phyloP scores from a whole-genome alignment of 2,329 filamentous ascomycete species.

The Hypoxylon rubiginosum region DNA sequence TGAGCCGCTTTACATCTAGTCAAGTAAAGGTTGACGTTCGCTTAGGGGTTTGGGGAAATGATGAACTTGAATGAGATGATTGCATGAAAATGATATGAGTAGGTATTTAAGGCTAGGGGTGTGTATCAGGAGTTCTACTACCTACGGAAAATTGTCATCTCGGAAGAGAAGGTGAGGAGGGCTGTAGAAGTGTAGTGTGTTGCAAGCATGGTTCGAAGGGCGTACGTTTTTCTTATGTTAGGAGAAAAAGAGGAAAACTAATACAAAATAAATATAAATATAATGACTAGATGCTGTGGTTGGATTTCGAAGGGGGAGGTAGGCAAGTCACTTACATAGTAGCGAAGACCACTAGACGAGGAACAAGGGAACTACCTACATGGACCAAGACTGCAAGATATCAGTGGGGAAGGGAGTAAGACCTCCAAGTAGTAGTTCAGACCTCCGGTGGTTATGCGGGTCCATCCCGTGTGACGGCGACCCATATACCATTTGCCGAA shows the following conservation, averaged over 20 bases:
- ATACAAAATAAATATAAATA: no score
- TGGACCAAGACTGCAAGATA: neutral
- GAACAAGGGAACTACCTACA: neutral
- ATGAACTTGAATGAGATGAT: neutral
- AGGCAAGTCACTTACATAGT: conserved; percentile 10
- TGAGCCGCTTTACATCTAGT: neutral
- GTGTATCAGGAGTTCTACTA: neutral
- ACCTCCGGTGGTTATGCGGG: conserved; percentile 2
- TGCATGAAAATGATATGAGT: neutral
- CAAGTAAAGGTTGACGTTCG: neutral
- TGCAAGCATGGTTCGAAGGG: no score
- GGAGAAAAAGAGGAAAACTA: no score
- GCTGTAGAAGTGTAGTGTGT: no score
- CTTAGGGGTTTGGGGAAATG: neutral
- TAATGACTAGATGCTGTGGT: no score
- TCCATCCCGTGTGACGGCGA: conserved; percentile 9
- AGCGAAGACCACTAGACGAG: neutral
- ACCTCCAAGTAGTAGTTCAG: neutral
- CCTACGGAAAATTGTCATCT: neutral
- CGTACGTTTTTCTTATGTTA: no score
- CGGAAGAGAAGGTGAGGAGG: neutral
- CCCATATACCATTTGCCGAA: conserved; percentile 22
- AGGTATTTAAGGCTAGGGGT: neutral
- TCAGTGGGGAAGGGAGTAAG: neutral
- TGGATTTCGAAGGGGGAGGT: neutral